Base-by-base conservation (phyloP, 2,329 filamentous ascomycete species). In the Byssothecium circinans region DNA sequence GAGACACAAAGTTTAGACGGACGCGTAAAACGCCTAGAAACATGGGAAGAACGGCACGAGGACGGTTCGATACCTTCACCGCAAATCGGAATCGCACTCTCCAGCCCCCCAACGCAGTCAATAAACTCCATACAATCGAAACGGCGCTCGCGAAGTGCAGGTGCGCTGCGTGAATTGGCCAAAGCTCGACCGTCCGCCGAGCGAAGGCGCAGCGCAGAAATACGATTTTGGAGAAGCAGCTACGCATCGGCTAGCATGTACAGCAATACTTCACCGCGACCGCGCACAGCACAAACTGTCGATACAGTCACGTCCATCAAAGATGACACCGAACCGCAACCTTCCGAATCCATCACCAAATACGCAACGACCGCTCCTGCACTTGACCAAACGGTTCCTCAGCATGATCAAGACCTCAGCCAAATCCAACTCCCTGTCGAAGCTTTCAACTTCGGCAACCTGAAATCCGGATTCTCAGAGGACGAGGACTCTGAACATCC, bases 401-500 rank as follows among this genome's bases (percentile, higher is more conserved):
- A 51, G 19, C 52, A 54, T 19, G 47, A 50, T 27, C 54, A 51
- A 38, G 54, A 50, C 36, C 35, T 41, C 18, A 46, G 40, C 38
- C 44, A 51, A 15, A 56, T 57, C 3, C 42, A 53, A 18, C 49
- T 66, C 6, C 58, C 64, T 0, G 61, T 66, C 6, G 60, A 65
- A 33, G 60, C 66, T 2, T 70, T 71, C 60, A 67, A 71, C 49
- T 72, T 72, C 40, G 68, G 68, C 11, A 56, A 64, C n/a, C 49
- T 71, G 29, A 60, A 58, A 33, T 60, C 50, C 18, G 60, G 51
- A 10, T 58, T 59, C 40, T 58, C 52, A 3, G 58, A 57, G 22
- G 59, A 60, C 33, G 55, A 61, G 19, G 47, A 45, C 7, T 47
- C 48, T 2, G 54, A 58, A 35, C 53, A 61, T 5, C 47, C 49